A percentile compares a stretch with the other conserved stretches of the same genome.
These are phyloP conservation scores for Colletotrichum neosansevieriae DNA, from an alignment of 2,329 filamentous ascomycete species.

Conservation along the genomic window DNA sequence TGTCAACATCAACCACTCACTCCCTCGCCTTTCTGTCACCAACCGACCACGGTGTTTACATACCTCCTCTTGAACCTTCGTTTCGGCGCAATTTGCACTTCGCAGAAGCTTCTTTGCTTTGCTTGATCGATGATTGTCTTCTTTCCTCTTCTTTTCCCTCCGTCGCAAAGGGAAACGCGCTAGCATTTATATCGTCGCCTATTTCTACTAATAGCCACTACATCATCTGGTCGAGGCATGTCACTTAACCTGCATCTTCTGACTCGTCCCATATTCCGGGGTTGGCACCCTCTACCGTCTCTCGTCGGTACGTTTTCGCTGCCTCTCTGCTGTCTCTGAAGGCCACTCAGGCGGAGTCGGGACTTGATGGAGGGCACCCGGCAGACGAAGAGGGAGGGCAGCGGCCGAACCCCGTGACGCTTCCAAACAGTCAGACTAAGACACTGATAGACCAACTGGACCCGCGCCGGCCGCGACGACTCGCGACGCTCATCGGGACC, in stretches of 20 bases:
- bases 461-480: constrained; percentile 35
- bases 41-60: not conserved
- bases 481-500: constrained; percentile 37
- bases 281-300: constrained; percentile 16
- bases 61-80: constrained; percentile 30
- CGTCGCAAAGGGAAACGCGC: constrained; percentile 23
- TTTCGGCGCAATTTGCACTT: not conserved
- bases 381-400: constrained; percentile 24
- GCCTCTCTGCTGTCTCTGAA: constrained; percentile 6
- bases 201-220: constrained; percentile 20
- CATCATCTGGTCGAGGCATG: constrained; percentile 34
- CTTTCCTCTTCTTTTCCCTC: constrained; percentile 16
- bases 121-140: constrained; percentile 7
- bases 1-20: constrained; percentile 18
- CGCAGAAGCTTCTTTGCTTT: not conserved
- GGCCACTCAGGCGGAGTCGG: constrained; percentile 25
- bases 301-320: constrained; percentile 22
- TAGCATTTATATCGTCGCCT: constrained; percentile 37
- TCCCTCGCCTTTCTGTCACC: not conserved
- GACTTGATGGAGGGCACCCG: constrained; percentile 25
- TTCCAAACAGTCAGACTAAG: constrained; percentile 34
- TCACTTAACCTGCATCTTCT: constrained; percentile 38
- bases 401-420: constrained; percentile 37
- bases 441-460: constrained; percentile 30
- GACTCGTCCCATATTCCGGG: constrained; percentile 38